These are phyloP conservation scores for Boeremia exigua DNA, from an alignment of 2,329 filamentous ascomycete genomes.

Conservation along the genomic window DNA sequence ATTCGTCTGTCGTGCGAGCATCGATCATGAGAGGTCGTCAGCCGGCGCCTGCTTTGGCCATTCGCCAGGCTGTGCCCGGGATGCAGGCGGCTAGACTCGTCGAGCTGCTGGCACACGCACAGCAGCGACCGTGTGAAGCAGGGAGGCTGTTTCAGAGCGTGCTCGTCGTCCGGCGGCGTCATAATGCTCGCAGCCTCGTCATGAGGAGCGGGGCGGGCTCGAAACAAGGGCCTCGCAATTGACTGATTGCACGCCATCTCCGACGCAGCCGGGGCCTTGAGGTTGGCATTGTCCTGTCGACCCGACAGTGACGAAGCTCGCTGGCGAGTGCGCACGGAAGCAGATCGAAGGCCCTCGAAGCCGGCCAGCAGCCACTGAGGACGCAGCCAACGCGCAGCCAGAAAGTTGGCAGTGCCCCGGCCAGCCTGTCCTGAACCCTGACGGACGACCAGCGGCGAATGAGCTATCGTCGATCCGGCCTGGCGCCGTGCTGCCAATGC, in stretches of 20 bases:
- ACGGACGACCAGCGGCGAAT: slow-evolving; percentile 4
- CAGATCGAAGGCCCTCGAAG: slow-evolving; percentile 19
- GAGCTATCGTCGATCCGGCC: slow-evolving; percentile 15
- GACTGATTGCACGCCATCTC: slow-evolving; percentile 3
- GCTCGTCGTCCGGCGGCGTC: slow-evolving; percentile 17
- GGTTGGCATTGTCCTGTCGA: background rate
- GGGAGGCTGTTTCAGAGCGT: slow-evolving; percentile 31
- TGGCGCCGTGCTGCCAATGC: slow-evolving; percentile 24
- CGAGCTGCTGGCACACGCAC: slow-evolving; percentile 26
- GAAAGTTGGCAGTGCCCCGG: slow-evolving; percentile 26
- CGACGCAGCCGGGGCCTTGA: slow-evolving; percentile 8
- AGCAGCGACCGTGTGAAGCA: slow-evolving; percentile 28
- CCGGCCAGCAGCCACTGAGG: slow-evolving; percentile 7
- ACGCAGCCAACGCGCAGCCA: background rate
- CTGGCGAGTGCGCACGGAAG: slow-evolving; percentile 8
- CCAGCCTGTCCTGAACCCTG: slow-evolving; percentile 9
- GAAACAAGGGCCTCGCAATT: slow-evolving; percentile 12
- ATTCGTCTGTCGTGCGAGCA: slow-evolving; percentile 14
- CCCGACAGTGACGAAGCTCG: slow-evolving; percentile 9
- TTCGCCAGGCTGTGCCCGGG: slow-evolving; percentile 19
- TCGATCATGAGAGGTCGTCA: slow-evolving; percentile 15
- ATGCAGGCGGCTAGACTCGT: slow-evolving; percentile 15
- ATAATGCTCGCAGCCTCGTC: slow-evolving; percentile 23
- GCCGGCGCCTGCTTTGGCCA: slow-evolving; percentile 22
- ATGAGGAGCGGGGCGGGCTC: slow-evolving; percentile 15